Evolutionary conservation across 2,329 filamentous ascomycete genomes (phyloP), one percentile per base, ranked within the genome.

Genomic region (Ceratocystis variospora): DNA sequence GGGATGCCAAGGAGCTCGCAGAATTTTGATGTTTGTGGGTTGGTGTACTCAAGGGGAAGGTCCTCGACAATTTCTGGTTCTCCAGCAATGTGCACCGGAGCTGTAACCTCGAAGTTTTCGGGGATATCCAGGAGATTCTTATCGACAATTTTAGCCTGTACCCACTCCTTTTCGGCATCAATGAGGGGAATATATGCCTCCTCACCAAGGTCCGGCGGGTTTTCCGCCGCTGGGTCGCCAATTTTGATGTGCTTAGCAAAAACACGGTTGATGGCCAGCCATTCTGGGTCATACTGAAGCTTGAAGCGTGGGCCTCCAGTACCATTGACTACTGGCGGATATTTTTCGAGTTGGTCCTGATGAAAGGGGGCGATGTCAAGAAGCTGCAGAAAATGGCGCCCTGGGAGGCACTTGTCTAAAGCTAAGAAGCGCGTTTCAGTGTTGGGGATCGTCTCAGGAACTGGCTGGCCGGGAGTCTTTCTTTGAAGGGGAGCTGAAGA

Each of bases 211-310:
- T 95, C 80, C 1, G 77, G 74, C 0, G 87, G 80, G 0, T 82
- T 75, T 48, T 76, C 74, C 0, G 81, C 80, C 6, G 76, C 73
- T 4, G 79, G 79, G 69, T 87, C 79, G 67, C 89, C 88, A 46
- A 93, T 77, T 1, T 77, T 75, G 1, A 94, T 79, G 50, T 84
- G 80, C 2, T 79, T 71, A 50, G 88, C 84, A 72, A 97, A 95
- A 6, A 86, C 87, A 53, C 93, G 88, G 12, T 87, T 92, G 69
- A 99, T 96, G 53, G 94, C 88, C 6, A 99, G 85, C 93, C 93
- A 99, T 77, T 99, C 94, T 10, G 87, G 84, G 74, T 99, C 94
- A 73, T 99, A 97, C 61, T 85, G 78, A 0, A 96, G 79, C 10
- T 77, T 79, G 70, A 84, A 82, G 0, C 85, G 84, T 70, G 84